These are phyloP conservation scores for Coniosporium tulheliwenetii DNA, from an alignment of 2,329 filamentous ascomycete species.

Conservation along the genomic window DNA sequence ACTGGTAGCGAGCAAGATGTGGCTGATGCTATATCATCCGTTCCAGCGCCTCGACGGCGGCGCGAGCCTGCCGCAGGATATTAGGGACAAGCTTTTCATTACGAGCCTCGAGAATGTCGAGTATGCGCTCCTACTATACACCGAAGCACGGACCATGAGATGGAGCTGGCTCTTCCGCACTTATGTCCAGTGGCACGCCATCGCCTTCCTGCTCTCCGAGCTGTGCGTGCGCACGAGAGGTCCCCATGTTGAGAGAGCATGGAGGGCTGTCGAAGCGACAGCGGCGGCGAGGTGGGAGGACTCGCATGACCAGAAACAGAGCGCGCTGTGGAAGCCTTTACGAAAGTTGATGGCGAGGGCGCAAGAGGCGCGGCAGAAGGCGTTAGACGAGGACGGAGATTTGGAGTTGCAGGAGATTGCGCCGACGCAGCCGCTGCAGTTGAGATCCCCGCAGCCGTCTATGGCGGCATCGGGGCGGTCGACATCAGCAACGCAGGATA, in stretches of 20 bases:
- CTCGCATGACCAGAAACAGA: conserved; percentile 16
- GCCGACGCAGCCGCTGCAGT: too few species aligned
- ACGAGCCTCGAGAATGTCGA: conserved; percentile 63
- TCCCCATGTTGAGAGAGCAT: conserved; percentile 43
- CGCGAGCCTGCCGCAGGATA: conserved; percentile 42
- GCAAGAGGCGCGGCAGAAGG: conserved; percentile 34
- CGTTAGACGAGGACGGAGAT: conserved; percentile 22
- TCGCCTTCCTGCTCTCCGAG: conserved; percentile 45
- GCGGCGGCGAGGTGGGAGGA: conserved; percentile 16
- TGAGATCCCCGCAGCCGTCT: too few species aligned
- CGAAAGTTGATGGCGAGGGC: conserved; percentile 45
- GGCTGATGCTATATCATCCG: conserved; percentile 62
- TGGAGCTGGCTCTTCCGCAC: conserved; percentile 52
- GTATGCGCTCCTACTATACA: conserved; percentile 49
- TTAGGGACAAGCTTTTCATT: conserved; percentile 52
- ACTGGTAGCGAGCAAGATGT: conserved; percentile 64
- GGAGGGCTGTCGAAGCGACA: conserved; percentile 38
- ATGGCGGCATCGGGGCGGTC: too few species aligned
- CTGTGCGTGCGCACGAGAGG: conserved; percentile 41
- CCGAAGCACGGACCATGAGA: conserved; percentile 42
- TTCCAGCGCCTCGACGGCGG: conserved; percentile 45
- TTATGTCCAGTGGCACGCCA: conserved; percentile 50
- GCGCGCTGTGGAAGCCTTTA: conserved; percentile 48
- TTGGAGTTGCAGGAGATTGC: neutral
- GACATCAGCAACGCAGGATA: too few species aligned